These are phyloP conservation scores for Backusella macrospora DNA, from an alignment of 192 early-diverging fungal genomes.

Conservation along the genomic window DNA sequence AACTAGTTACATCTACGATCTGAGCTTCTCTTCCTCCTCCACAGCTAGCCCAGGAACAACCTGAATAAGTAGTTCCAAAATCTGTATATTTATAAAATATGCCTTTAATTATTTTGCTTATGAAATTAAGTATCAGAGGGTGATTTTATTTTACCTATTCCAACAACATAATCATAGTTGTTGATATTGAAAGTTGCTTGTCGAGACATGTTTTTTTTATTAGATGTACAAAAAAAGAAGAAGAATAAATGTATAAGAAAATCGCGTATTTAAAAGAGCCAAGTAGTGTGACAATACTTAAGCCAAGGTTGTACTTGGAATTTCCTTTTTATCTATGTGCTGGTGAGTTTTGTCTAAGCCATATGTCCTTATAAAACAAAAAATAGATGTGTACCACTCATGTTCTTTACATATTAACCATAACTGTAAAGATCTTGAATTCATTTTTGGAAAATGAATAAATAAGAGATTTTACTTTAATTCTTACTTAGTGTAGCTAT, in stretches of 20 bases:
- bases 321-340: not conserved
- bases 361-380: not conserved
- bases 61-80: slow-evolving; percentile 8
- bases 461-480: too few species aligned
- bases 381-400: not conserved
- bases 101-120: not conserved
- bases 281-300: not conserved
- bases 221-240: not conserved
- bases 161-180: not conserved
- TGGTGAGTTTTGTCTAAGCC: not conserved
- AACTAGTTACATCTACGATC: slow-evolving; percentile 1
- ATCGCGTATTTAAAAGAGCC: not conserved
- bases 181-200: slow-evolving; percentile 2
- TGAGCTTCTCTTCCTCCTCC: slow-evolving; percentile 3
- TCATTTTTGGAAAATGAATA: too few species aligned
- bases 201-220: not conserved
- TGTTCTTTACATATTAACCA: too few species aligned
- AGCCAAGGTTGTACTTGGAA: slow-evolving; percentile 1
- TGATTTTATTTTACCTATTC: not conserved
- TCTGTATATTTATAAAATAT: not conserved
- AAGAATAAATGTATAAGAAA: not conserved
- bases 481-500: too few species aligned
- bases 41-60: slow-evolving; percentile 1
- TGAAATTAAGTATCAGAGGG: not conserved
- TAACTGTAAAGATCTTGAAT: too few species aligned